A percentile compares a stretch with the other conserved stretches of the same genome.
These are phyloP conservation scores for Knufia petricola DNA, from an alignment of 2,329 filamentous ascomycete genomes.

Conservation along the genomic window DNA sequence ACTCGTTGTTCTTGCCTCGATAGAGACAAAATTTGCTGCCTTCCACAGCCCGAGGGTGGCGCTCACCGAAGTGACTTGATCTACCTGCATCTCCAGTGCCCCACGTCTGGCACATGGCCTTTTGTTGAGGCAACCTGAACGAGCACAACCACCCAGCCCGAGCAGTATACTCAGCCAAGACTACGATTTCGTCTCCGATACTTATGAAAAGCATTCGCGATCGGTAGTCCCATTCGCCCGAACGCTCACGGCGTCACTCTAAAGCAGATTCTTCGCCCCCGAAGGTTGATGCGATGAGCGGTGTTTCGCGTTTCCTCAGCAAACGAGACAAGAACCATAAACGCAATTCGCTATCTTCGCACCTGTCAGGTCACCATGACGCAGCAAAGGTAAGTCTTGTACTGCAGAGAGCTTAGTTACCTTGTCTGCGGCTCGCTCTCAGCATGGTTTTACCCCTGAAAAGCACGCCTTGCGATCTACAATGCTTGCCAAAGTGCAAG, in stretches of 20 bases:
- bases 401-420: neutral
- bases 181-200: too few relatives aligned
- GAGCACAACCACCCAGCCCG: neutral
- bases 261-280: conserved; percentile 45
- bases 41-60: neutral
- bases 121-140: too few relatives aligned
- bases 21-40: neutral
- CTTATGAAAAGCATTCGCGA: conserved; percentile 2
- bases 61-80: neutral
- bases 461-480: too few relatives aligned
- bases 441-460: neutral
- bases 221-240: neutral
- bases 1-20: neutral
- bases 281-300: conserved; percentile 47
- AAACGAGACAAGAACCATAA: conserved; percentile 10
- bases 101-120: neutral
- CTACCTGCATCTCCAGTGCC: neutral
- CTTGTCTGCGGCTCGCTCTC: neutral
- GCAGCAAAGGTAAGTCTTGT: conserved; percentile 1
- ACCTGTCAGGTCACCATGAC: conserved; percentile 1
- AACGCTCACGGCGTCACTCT: neutral
- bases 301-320: conserved; percentile 3
- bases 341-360: neutral
- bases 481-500: neutral
- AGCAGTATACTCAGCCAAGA: neutral